Evolutionary conservation across 2,329 filamentous ascomycete genomes (phyloP).

Genomic region (Aspergillus costaricaensis): DNA sequence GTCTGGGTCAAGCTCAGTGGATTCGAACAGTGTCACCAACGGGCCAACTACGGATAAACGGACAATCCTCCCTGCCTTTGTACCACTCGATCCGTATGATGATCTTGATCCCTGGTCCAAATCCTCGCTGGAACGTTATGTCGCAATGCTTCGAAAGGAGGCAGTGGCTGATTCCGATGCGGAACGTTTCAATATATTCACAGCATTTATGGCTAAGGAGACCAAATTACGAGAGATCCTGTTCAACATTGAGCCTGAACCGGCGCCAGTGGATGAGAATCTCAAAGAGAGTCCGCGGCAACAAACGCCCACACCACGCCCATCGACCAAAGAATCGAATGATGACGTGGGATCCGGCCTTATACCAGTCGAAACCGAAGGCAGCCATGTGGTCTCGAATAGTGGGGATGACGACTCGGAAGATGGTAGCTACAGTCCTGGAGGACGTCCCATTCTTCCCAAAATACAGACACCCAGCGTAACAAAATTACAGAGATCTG

Average conservation of each 20-base stretch:
- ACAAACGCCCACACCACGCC: slow-evolving; percentile 10
- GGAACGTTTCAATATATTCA: slow-evolving; percentile 57
- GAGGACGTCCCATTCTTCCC: slow-evolving; percentile 52
- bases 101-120: slow-evolving; percentile 61
- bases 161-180: slow-evolving; percentile 50
- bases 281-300: slow-evolving; percentile 6
- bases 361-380: slow-evolving; percentile 37
- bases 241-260: slow-evolving; percentile 51
- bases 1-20: background rate
- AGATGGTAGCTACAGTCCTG: slow-evolving; percentile 53
- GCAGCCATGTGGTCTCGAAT: slow-evolving; percentile 9
- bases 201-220: slow-evolving; percentile 52
- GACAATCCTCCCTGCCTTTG: slow-evolving; percentile 17
- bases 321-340: slow-evolving; percentile 11
- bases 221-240: slow-evolving; percentile 50
- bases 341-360: slow-evolving; percentile 33
- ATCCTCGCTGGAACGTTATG: slow-evolving; percentile 57
- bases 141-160: slow-evolving; percentile 57
- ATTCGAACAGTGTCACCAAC: background rate
- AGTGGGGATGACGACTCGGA: slow-evolving; percentile 23
- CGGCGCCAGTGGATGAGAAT: slow-evolving; percentile 23
- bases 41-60: slow-evolving; percentile 8
- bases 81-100: slow-evolving; percentile 47
- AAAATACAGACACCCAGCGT: slow-evolving; percentile 25
- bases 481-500: slow-evolving; percentile 27